Percentiles rank a stretch among this genome's conserved stretches.
phyloP scores from a whole-genome alignment of 352 stramenopile species.

The Globisporangium paddicum region DNA sequence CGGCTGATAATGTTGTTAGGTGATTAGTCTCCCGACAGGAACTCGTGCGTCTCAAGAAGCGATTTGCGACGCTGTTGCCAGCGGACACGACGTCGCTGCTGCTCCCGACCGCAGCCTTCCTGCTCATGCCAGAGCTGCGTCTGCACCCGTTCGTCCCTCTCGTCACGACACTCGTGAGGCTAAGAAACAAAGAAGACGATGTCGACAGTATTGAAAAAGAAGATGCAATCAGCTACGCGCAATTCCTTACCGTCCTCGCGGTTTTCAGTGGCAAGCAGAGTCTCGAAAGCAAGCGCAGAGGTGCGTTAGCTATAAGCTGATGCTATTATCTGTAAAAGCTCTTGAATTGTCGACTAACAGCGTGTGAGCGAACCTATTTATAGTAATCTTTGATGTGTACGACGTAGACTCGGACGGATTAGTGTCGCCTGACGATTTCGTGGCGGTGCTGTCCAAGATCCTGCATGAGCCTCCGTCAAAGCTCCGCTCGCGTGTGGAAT shows the following conservation, averaged over 20 bases:
- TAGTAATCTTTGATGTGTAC: constrained; percentile 43
- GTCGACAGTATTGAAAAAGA: background rate
- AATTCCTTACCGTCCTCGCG: constrained; percentile 27
- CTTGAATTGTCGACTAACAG: too few relatives aligned
- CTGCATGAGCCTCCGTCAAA: background rate
- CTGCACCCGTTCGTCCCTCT: constrained; percentile 18
- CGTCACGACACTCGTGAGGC: constrained; percentile 12
- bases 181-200: background rate
- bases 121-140: constrained; percentile 36
- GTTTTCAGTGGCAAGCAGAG: constrained; percentile 37
- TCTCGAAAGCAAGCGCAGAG: constrained; percentile 26
- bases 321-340: too few relatives aligned
- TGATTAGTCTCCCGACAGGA: constrained; percentile 35
- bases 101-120: constrained; percentile 4
- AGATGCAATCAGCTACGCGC: constrained; percentile 16
- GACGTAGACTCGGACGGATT: constrained; percentile 26
- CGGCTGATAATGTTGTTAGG: background rate
- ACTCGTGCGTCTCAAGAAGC: constrained; percentile 31
- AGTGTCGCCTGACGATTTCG: constrained; percentile 28
- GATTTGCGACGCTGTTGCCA: constrained; percentile 30
- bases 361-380: too few relatives aligned
- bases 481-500: constrained; percentile 10
- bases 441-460: constrained; percentile 17
- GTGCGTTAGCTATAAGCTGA: constrained; percentile 10
- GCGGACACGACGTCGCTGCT: constrained; percentile 9